Evolutionary conservation across 2,329 filamentous ascomycete genomes (phyloP).

Genomic region (Cadophora sp.): DNA sequence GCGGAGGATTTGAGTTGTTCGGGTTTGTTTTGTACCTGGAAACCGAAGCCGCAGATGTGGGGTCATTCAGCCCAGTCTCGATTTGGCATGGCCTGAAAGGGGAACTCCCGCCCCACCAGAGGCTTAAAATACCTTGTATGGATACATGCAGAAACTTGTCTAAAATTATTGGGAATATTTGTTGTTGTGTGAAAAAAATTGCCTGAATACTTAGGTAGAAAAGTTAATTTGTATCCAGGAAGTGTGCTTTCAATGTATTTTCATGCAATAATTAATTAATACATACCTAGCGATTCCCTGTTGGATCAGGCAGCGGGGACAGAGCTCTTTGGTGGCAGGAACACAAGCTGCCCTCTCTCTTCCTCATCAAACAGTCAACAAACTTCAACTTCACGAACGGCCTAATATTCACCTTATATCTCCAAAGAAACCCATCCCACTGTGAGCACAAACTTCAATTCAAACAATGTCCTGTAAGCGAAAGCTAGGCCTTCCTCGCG

Average conservation of each 20-base stretch:
- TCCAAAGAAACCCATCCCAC: not conserved
- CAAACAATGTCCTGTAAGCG: conserved; percentile 37
- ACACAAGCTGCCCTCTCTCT: not conserved
- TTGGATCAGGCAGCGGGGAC: not conserved
- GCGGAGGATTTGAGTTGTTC: not conserved
- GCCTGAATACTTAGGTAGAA: too few relatives aligned
- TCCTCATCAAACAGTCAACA: not conserved
- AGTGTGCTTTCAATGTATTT: too few relatives aligned
- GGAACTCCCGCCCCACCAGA: not conserved
- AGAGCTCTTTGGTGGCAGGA: not conserved
- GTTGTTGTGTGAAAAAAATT: too few relatives aligned
- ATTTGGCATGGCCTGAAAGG: not conserved
- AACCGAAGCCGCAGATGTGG: not conserved
- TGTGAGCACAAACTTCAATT: conserved; percentile 20
- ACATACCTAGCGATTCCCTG: not conserved
- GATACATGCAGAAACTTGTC: not conserved
- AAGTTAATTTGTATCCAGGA: too few relatives aligned
- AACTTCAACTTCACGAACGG: not conserved
- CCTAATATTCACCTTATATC: not conserved
- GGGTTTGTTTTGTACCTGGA: not conserved
- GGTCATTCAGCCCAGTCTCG: not conserved
- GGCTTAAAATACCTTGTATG: not conserved
- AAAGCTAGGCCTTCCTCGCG: conserved; percentile 12
- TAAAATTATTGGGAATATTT: not conserved
- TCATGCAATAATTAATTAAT: too few relatives aligned